Evolutionary conservation across 1,284 basidiomycete genomes (phyloP), one percentile per base, ranked within the genome.

Genomic region (Wolfiporia cocos): DNA sequence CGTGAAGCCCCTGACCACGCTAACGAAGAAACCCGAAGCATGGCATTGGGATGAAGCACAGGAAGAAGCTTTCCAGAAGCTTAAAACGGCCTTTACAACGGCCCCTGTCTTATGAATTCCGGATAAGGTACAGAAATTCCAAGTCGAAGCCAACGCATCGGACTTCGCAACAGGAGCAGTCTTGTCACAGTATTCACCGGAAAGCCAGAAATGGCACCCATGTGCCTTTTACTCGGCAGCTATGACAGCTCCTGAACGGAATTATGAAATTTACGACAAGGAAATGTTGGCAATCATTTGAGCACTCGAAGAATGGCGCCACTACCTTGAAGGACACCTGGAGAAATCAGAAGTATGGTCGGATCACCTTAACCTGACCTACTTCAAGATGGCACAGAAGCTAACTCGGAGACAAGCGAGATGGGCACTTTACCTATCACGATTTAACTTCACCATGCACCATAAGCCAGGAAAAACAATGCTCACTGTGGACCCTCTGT

Each of bases 311-410:
- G 66, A 65, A 23, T 74, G 63, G 61, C 20, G 54, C 0, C 34
- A 29, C 15, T 28, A 29, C 15, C 26, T 29, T 23, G 37, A 49
- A 0, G 53, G 65, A 11, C 47, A 71, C 0, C 31, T 70, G 0
- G 29, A 42, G 0, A 50, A 42, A 0, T 61, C 72, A 29, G 35
- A 42, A 0, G 49, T 73, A 1, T 61, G 57, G 35, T 68, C 67
- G 0, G 65, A 73, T 46, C 71, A 75, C 43, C 31, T 50, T 0
- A 70, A 64, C 0, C 53, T 74, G 0, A 56, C 67, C 28, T 58
- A 64, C 38, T 68, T 73, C 34, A 3, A 51, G 1, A 49, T 47
- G 0, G 67, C 74, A 35, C 39, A 50, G 3, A 53, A 68, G 7
- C 51, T 73, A 0, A 67, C 64, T 0, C 35, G 51, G 0, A 39